Evolutionary conservation across 1,139 yeast genomes (phyloP).

Genomic region (Hansenula lynferdii): DNA sequence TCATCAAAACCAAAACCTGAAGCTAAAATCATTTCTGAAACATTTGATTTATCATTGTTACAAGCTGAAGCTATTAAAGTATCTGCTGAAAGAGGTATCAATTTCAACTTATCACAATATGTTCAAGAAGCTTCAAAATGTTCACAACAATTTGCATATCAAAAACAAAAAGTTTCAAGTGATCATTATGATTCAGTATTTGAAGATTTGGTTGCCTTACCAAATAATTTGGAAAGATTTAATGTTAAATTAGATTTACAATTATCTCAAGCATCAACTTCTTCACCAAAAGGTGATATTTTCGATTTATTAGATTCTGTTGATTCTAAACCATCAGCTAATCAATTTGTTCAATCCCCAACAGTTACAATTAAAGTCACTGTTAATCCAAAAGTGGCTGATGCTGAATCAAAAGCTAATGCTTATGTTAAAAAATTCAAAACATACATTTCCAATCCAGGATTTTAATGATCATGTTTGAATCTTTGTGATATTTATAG

Average conservation of each 20-base stretch:
- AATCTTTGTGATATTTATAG: not conserved
- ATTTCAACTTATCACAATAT: conserved; percentile 12
- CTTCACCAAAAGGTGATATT: conserved; percentile 17
- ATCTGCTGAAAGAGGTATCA: not conserved
- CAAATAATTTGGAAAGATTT: conserved; percentile 56
- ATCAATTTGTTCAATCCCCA: too few species aligned
- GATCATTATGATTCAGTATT: conserved; percentile 56
- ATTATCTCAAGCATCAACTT: conserved; percentile 4
- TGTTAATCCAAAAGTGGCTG: conserved; percentile 39
- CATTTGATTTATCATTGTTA: conserved; percentile 23
- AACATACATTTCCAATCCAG: conserved; percentile 9
- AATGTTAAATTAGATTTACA: conserved; percentile 21
- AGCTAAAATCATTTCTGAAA: conserved; percentile 25
- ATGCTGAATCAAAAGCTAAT: conserved; percentile 41
- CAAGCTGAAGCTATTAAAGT: conserved; percentile 8
- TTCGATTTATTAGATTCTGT: conserved; percentile 19
- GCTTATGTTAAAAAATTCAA: conserved; percentile 27
- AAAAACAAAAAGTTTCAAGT: conserved; percentile 36
- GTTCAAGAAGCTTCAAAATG: conserved; percentile 34
- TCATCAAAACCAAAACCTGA: conserved; percentile 24
- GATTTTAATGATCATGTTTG: not conserved
- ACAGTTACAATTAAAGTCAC: conserved; percentile 39
- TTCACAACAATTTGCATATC: conserved; percentile 39
- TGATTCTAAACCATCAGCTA: conserved; percentile 14
- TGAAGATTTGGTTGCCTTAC: conserved; percentile 58